These are phyloP conservation scores for Boletus sp. DNA, from an alignment of 768 basidiomycete species.

Conservation along the genomic window DNA sequence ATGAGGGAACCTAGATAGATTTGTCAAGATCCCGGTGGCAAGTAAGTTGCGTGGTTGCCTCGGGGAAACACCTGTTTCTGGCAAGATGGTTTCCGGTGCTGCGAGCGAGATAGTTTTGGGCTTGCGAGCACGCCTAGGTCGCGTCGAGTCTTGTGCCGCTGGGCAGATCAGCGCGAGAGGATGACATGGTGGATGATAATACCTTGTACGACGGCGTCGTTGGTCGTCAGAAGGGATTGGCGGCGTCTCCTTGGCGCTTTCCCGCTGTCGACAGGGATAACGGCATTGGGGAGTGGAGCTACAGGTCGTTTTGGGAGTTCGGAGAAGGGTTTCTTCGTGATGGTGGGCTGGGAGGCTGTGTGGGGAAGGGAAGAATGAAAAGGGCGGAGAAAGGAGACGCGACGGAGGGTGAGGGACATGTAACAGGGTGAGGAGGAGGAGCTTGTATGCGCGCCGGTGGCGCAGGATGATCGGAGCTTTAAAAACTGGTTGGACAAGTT, in stretches of 20 bases:
- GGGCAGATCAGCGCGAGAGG: background rate
- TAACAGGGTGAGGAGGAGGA: background rate
- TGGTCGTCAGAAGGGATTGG: background rate
- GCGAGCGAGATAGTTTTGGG: background rate
- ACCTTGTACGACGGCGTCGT: slow-evolving; percentile 6
- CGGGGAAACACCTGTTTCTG: background rate
- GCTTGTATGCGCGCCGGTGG: slow-evolving; percentile 32
- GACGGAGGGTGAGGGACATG: slow-evolving; percentile 12
- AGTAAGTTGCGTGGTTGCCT: slow-evolving; percentile 47
- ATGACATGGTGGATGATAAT: background rate
- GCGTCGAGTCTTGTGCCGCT: background rate
- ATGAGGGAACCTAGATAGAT: slow-evolving; percentile 76
- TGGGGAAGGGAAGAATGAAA: slow-evolving; percentile 8
- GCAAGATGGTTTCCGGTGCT: background rate
- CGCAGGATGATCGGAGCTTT: slow-evolving; percentile 33
- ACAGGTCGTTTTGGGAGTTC: slow-evolving; percentile 52
- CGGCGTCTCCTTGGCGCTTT: background rate
- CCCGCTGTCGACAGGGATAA: background rate
- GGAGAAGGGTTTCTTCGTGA: slow-evolving; percentile 49
- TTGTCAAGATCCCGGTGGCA: slow-evolving; percentile 65
- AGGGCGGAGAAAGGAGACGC: slow-evolving; percentile 6
- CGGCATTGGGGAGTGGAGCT: background rate
- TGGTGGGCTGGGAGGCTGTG: slow-evolving; percentile 2
- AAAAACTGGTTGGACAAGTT: slow-evolving; percentile 31
- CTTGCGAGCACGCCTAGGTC: slow-evolving; percentile 19